phyloP scores from a whole-genome alignment of 1,284 basidiomycete genomes.

The Vanrija humicola region DNA sequence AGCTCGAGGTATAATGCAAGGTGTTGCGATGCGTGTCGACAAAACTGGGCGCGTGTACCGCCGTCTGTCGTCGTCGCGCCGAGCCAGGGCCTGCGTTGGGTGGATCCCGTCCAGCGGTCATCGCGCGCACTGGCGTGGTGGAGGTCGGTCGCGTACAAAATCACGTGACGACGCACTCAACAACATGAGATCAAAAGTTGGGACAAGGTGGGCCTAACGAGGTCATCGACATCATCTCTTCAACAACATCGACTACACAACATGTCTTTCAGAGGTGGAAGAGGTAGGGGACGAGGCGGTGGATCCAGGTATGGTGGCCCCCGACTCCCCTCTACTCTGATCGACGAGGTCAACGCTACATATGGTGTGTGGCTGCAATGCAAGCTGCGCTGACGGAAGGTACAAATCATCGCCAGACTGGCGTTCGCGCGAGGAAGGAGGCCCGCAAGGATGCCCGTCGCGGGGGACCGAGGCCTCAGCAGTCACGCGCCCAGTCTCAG shows the following conservation, averaged over 20 bases:
- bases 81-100: too few species aligned
- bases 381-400: background rate
- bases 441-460: slow-evolving; percentile 15
- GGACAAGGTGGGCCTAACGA: too few species aligned
- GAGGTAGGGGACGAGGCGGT: background rate
- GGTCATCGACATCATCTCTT: background rate
- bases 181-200: background rate
- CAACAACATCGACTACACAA: background rate
- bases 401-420: background rate
- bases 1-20: too few species aligned
- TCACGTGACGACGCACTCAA: slow-evolving; percentile 4
- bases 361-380: slow-evolving; percentile 21
- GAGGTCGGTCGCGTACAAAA: background rate
- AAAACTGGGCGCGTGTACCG: too few species aligned
- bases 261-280: slow-evolving; percentile 4
- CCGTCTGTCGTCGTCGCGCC: too few species aligned
- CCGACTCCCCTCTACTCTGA: slow-evolving; percentile 34
- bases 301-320: slow-evolving; percentile 20
- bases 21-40: too few species aligned
- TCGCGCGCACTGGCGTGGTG: too few species aligned
- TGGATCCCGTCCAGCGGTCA: too few species aligned
- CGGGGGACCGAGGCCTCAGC: slow-evolving; percentile 23
- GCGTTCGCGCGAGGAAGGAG: slow-evolving; percentile 9
- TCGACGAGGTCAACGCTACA: slow-evolving; percentile 32
- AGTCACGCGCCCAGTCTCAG: slow-evolving; percentile 18